Evolutionary conservation across 2,329 filamentous ascomycete genomes (phyloP).

Genomic region (Daldinia sp.): DNA sequence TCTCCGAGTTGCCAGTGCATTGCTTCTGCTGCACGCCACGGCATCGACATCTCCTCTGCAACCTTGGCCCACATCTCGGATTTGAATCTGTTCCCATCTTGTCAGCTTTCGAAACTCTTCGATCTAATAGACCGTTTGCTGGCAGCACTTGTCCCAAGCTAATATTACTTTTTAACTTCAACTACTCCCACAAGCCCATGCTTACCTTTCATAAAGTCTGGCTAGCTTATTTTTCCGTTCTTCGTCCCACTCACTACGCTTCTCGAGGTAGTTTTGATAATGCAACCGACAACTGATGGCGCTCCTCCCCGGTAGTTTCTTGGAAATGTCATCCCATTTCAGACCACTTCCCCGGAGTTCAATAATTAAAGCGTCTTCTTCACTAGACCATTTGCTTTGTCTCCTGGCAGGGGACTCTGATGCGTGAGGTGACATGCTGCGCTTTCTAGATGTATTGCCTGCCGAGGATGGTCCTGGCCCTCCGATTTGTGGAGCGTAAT

Average conservation of each 20-base stretch:
- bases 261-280: slow-evolving; percentile 97
- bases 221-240: slow-evolving; percentile 98
- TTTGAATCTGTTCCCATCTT: slow-evolving; percentile 77
- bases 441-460: slow-evolving; percentile 56
- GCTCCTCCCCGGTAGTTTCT: slow-evolving; percentile 87
- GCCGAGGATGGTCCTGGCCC: slow-evolving; percentile 51
- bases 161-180: slow-evolving; percentile 2
- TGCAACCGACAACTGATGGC: slow-evolving; percentile 94
- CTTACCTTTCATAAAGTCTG: slow-evolving; percentile 92
- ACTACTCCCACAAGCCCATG: slow-evolving; percentile 31
- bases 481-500: slow-evolving; percentile 46
- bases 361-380: slow-evolving; percentile 94
- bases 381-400: slow-evolving; percentile 95
- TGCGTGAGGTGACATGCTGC: slow-evolving; percentile 66
- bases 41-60: slow-evolving; percentile 92
- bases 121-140: slow-evolving; percentile 1
- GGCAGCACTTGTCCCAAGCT: slow-evolving; percentile 4
- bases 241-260: slow-evolving; percentile 94
- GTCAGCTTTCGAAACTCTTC: slow-evolving; percentile 44
- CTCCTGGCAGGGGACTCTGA: slow-evolving; percentile 84
- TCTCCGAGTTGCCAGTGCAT: slow-evolving; percentile 99
- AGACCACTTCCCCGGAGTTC: slow-evolving; percentile 89
- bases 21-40: slow-evolving; percentile 94
- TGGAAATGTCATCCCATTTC: slow-evolving; percentile 99
- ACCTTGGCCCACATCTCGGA: slow-evolving; percentile 98